Percentiles rank a stretch among this genome's conserved stretches.
These are phyloP conservation scores for Discostella pseudostelligera DNA, from an alignment of 108 stramenopile species.

Conservation along the genomic window DNA sequence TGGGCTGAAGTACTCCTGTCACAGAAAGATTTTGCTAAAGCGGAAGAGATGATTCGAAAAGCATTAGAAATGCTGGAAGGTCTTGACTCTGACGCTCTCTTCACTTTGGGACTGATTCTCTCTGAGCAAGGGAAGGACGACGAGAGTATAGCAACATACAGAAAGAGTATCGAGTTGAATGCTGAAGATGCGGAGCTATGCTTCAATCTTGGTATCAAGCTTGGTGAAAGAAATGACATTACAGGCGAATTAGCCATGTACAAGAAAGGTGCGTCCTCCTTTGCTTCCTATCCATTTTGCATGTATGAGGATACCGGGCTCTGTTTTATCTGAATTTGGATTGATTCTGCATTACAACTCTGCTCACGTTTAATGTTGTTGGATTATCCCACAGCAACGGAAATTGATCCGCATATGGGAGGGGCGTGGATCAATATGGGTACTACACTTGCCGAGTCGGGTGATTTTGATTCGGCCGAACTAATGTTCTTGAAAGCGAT, in stretches of 20 bases:
- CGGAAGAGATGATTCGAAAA: conserved; percentile 45
- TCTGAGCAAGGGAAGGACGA: conserved; percentile 51
- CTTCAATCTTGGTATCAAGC: conserved; percentile 64
- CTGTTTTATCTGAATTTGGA: too few species aligned
- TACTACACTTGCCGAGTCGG: conserved; percentile 46
- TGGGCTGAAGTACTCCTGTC: conserved; percentile 56
- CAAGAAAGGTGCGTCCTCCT: conserved; percentile 23
- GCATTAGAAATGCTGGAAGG: conserved; percentile 55
- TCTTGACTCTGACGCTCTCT: conserved; percentile 63
- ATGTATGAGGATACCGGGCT: too few species aligned
- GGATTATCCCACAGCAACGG: conserved; percentile 23
- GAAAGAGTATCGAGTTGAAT: conserved; percentile 48
- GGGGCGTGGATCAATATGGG: conserved; percentile 65
- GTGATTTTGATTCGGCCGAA: conserved; percentile 53
- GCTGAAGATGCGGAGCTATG: conserved; percentile 63
- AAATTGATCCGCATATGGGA: conserved; percentile 48
- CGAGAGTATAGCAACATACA: conserved; percentile 53
- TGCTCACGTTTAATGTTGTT: neutral
- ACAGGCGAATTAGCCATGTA: conserved; percentile 57
- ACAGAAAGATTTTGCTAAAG: conserved; percentile 42
- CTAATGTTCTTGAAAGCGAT: conserved; percentile 59
- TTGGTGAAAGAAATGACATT: conserved; percentile 44
- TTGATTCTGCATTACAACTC: neutral
- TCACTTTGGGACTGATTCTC: conserved; percentile 54
- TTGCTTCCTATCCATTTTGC: too few species aligned